These are phyloP conservation scores for Leccinum uliginosum DNA, from an alignment of 768 basidiomycete species.

Conservation along the genomic window DNA sequence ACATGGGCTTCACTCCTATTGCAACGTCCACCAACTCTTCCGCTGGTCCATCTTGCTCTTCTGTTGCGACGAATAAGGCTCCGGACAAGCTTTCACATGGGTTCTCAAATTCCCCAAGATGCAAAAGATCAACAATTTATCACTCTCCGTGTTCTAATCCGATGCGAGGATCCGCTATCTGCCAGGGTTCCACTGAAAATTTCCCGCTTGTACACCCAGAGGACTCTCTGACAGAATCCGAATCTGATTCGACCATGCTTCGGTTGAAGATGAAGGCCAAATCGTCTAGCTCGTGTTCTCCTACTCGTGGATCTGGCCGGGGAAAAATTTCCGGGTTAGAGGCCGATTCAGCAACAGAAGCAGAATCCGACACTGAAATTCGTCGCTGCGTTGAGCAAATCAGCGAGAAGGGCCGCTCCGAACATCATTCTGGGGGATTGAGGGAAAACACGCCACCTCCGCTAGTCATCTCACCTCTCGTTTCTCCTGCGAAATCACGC, in stretches of 20 bases:
- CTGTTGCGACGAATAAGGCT: slow-evolving; percentile 1
- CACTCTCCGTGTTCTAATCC: slow-evolving; percentile 4
- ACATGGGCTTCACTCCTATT: slow-evolving; percentile 2
- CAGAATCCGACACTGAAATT: slow-evolving; percentile 31
- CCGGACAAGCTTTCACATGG: not conserved
- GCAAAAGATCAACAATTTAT: not conserved
- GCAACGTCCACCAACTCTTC: slow-evolving; percentile 2
- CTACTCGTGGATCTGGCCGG: not conserved
- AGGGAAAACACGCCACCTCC: slow-evolving; percentile 5
- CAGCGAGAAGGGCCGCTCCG: slow-evolving; percentile 2
- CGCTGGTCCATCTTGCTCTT: not conserved
- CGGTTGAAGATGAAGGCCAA: slow-evolving; percentile 5
- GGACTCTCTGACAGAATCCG: slow-evolving; percentile 29
- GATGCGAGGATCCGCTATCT: not conserved
- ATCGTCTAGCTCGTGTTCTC: not conserved
- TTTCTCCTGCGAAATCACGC: slow-evolving; percentile 23
- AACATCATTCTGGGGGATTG: not conserved
- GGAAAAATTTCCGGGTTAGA: not conserved
- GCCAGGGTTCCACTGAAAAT: slow-evolving; percentile 6
- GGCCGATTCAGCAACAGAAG: slow-evolving; percentile 30
- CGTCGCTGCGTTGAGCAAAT: slow-evolving; percentile 18
- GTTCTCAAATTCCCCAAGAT: not conserved
- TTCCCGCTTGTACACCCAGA: slow-evolving; percentile 10
- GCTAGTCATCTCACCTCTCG: slow-evolving; percentile 23
- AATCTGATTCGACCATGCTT: slow-evolving; percentile 22